Evolutionary conservation across 2,329 filamentous ascomycete species (phyloP).

Genomic region (Verticillium isaacii): DNA sequence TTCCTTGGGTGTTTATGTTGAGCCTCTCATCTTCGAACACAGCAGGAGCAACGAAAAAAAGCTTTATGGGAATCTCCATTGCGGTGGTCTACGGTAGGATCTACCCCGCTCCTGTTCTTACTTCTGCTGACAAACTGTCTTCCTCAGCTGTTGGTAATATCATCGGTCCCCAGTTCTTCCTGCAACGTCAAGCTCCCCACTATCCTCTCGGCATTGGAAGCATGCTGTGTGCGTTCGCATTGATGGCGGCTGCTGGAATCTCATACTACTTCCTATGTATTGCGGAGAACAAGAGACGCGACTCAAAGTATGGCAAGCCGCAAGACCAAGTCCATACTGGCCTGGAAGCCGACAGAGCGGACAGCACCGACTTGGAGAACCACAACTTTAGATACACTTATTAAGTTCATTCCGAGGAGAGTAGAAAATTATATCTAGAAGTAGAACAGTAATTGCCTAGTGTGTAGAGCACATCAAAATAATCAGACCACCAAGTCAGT

Average conservation of each 20-base stretch:
- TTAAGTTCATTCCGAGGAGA: slow-evolving; percentile 17
- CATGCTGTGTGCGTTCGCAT: slow-evolving; percentile 44
- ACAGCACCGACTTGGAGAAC: slow-evolving; percentile 55
- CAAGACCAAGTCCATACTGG: slow-evolving; percentile 52
- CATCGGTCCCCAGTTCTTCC: slow-evolving; percentile 60
- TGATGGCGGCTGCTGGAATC: slow-evolving; percentile 1
- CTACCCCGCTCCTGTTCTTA: not conserved
- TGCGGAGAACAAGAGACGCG: slow-evolving; percentile 46
- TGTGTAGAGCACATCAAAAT: too few relatives aligned
- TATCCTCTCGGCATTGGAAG: slow-evolving; percentile 53
- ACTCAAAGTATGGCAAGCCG: slow-evolving; percentile 51
- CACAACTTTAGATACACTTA: slow-evolving; percentile 65
- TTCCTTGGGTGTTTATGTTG: slow-evolving; percentile 40
- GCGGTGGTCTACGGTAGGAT: slow-evolving; percentile 19
- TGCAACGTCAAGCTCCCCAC: slow-evolving; percentile 46
- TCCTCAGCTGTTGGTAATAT: slow-evolving; percentile 59
- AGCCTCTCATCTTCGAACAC: slow-evolving; percentile 50
- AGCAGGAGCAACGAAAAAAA: slow-evolving; percentile 63
- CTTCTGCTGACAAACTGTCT: slow-evolving; percentile 28
- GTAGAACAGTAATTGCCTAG: too few relatives aligned
- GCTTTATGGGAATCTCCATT: slow-evolving; percentile 36
- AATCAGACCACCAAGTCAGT: too few relatives aligned
- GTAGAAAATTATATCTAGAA: not conserved
- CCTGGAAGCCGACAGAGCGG: slow-evolving; percentile 42
- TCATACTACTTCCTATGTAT: slow-evolving; percentile 36